A percentile compares a stretch with the other conserved stretches of the same genome.
Evolutionary conservation across 2,329 filamentous ascomycete genomes (phyloP).

Genomic region (Fusarium sp.): DNA sequence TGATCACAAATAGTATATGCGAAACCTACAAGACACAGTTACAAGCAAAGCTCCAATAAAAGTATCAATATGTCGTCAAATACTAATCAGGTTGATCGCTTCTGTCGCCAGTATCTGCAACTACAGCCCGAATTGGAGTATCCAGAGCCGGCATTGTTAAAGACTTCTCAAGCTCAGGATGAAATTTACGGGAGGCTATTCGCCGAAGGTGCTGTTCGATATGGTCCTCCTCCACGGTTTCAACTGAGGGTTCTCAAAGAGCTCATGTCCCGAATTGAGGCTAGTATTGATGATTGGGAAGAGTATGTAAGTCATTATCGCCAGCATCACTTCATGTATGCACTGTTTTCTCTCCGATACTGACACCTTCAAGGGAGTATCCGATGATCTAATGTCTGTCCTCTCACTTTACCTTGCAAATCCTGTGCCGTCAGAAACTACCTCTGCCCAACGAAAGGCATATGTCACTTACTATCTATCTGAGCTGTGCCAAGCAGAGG

Average conservation of each 20-base stretch:
- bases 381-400: constrained; percentile 80
- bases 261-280: constrained; percentile 77
- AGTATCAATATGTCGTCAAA: constrained; percentile 34
- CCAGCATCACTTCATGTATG: neutral
- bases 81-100: constrained; percentile 58
- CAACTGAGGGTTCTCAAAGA: constrained; percentile 79
- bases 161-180: constrained; percentile 72
- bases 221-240: constrained; percentile 77
- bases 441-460: constrained; percentile 77
- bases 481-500: constrained; percentile 31
- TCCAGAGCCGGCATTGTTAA: constrained; percentile 71
- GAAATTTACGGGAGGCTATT: constrained; percentile 77
- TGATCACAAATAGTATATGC: constrained; percentile 20
- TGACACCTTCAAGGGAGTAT: constrained; percentile 76
- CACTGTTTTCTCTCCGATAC: constrained; percentile 7
- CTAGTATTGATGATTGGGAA: constrained; percentile 83
- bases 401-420: constrained; percentile 75
- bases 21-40: neutral
- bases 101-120: constrained; percentile 85
- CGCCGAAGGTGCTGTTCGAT: constrained; percentile 65
- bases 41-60: neutral
- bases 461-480: constrained; percentile 79
- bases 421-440: constrained; percentile 73
- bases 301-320: constrained; percentile 77
- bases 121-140: constrained; percentile 74